Conservation (phyloP, 768 basidiomycete genomes). For the Grammothele lineata region DNA sequence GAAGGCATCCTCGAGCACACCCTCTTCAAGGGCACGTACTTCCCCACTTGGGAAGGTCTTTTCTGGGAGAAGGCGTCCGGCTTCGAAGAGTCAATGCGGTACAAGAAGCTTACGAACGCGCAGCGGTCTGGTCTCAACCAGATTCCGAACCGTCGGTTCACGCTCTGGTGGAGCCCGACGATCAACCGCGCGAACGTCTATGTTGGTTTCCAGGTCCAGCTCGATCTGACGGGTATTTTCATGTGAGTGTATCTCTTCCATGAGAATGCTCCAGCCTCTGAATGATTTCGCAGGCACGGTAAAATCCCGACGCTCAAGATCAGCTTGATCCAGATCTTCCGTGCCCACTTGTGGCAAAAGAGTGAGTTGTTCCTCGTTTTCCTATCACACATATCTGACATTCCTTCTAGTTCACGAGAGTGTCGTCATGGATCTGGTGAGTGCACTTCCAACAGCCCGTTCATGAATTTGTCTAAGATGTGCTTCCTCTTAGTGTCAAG, state of each 20-base stretch:
- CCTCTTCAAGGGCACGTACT: slow-evolving; percentile 95
- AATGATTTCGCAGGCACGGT: slow-evolving; percentile 66
- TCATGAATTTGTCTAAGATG: neutral
- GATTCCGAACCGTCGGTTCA: slow-evolving; percentile 98
- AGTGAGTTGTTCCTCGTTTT: slow-evolving; percentile 49
- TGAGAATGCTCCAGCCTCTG: slow-evolving; percentile 4
- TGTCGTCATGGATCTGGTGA: slow-evolving; percentile 85
- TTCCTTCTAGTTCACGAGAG: slow-evolving; percentile 70
- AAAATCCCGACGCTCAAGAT: slow-evolving; percentile 99
- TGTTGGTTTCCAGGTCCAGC: slow-evolving; percentile 99
- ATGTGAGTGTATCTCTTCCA: slow-evolving; percentile 43
- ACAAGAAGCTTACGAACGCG: slow-evolving; percentile 96
- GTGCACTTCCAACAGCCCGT: slow-evolving; percentile 15
- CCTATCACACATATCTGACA: slow-evolving; percentile 21
- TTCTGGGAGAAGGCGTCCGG: slow-evolving; percentile 99
- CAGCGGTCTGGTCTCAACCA: slow-evolving; percentile 97
- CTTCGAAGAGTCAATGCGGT: slow-evolving; percentile 94
- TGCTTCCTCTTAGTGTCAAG: slow-evolving; percentile 71
- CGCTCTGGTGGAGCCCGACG: slow-evolving; percentile 98
- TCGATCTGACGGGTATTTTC: slow-evolving; percentile 96
- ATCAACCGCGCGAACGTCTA: slow-evolving; percentile 99
- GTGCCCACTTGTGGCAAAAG: slow-evolving; percentile 99
- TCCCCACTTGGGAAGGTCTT: slow-evolving; percentile 95
- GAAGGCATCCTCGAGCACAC: slow-evolving; percentile 97
- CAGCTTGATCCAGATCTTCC: slow-evolving; percentile 99